Conservation (phyloP, 108 stramenopile species). For the Nannochloropsis oceanica region DNA sequence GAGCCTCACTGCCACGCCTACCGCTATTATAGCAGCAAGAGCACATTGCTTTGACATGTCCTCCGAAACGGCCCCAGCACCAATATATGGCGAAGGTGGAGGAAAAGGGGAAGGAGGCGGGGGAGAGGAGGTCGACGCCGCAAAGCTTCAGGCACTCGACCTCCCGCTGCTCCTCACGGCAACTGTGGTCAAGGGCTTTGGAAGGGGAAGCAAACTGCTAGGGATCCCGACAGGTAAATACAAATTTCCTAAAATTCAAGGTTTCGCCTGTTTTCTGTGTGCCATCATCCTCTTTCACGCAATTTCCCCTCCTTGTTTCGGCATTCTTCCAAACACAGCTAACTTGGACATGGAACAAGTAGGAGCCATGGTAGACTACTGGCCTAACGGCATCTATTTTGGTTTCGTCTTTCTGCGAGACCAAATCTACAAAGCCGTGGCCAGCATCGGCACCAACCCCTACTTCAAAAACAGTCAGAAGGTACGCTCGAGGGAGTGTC, state of each 20-base stretch:
- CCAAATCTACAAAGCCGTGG: conserved; percentile 33
- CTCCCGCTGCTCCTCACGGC: conserved; percentile 20
- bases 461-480: conserved; percentile 37
- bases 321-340: not conserved
- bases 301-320: not conserved
- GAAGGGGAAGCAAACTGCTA: conserved; percentile 42
- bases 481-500: not conserved
- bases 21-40: no score
- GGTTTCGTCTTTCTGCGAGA: conserved; percentile 29
- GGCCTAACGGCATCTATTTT: conserved; percentile 40
- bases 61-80: no score
- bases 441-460: conserved; percentile 46
- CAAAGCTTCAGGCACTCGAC: not conserved
- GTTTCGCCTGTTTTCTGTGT: not conserved
- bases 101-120: not conserved
- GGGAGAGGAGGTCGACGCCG: no score
- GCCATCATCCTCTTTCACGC: not conserved
- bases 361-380: conserved; percentile 21
- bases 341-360: conserved; percentile 28
- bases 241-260: not conserved
- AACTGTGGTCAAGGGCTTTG: conserved; percentile 45
- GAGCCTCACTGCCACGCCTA: no score
- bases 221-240: conserved; percentile 48
- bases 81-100: not conserved
- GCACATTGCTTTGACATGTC: no score